Conservation (phyloP, 169 alveolate species). For the Eimeria necatrix region DNA sequence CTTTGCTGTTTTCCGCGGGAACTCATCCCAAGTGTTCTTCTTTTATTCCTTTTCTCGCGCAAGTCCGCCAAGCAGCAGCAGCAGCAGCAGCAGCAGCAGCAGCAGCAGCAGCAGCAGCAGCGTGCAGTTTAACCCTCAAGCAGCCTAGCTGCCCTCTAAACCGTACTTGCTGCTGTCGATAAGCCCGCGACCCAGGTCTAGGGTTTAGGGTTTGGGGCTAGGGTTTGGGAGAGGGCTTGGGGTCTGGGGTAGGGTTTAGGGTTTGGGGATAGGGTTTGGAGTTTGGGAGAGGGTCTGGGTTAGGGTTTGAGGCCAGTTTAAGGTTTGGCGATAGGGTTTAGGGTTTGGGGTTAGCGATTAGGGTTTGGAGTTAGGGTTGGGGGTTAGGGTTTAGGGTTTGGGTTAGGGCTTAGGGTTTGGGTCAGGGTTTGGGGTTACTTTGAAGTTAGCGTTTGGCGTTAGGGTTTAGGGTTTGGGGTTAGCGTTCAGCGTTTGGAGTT, state of each 20-base stretch:
- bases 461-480: no score
- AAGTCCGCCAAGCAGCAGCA: slow-evolving; percentile 26
- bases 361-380: no score
- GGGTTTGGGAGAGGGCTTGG: no score
- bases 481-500: no score
- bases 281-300: no score
- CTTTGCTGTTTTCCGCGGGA: slow-evolving; percentile 17
- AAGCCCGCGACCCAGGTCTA: not conserved
- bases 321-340: not conserved
- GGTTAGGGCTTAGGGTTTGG: not conserved
- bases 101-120: no score
- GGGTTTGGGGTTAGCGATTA: not conserved
- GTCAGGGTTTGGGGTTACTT: not conserved
- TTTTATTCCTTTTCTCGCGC: slow-evolving; percentile 1
- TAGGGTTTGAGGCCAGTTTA: no score
- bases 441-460: no score
- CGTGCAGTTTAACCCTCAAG: not conserved
- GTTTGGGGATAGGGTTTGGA: no score
- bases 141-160: not conserved
- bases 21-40: slow-evolving; percentile 42
- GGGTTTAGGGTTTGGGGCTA: not conserved
- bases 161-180: not conserved
- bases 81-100: not conserved
- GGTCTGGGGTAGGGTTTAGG: no score
- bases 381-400: no score